Conservation (phyloP, 768 basidiomycete genomes). For the Suillus fuscotomentosus region DNA sequence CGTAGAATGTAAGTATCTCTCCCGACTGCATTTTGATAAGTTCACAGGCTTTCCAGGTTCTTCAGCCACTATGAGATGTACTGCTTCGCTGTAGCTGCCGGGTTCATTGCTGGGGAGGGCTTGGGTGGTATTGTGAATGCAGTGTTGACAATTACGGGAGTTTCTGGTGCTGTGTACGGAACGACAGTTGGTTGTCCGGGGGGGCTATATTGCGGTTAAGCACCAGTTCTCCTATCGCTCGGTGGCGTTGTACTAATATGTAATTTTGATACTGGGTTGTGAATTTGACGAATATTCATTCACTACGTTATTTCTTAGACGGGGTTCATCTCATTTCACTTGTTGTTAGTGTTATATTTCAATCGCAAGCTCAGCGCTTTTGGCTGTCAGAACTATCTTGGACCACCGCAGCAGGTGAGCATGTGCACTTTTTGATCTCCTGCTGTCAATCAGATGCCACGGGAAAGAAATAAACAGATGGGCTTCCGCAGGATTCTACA, state of each 20-base stretch:
- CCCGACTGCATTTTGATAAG: not conserved
- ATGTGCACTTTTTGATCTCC: too few species aligned
- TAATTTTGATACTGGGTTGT: not conserved
- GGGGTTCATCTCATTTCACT: not conserved
- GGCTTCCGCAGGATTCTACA: not conserved
- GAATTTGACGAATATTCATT: not conserved
- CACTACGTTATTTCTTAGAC: not conserved
- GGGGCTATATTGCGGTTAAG: conserved; percentile 25
- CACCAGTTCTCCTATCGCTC: not conserved
- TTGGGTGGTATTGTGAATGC: conserved; percentile 35
- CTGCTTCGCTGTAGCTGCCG: conserved; percentile 37
- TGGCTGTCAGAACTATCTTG: not conserved
- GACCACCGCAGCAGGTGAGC: not conserved
- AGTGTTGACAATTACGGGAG: conserved; percentile 28
- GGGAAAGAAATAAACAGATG: not conserved
- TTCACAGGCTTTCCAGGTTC: conserved; percentile 1
- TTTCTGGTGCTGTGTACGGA: conserved; percentile 24
- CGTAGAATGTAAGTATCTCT: conserved; percentile 3
- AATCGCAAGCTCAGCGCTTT: not conserved
- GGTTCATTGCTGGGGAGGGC: conserved; percentile 40
- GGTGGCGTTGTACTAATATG: not conserved
- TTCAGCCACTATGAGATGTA: conserved; percentile 18
- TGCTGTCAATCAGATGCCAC: not conserved
- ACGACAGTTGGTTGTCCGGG: conserved; percentile 30
- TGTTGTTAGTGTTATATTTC: not conserved